A percentile compares a stretch with the other conserved stretches of the same genome.
Conservation (phyloP, 768 basidiomycete genomes). For the Gautieria morchelliformis region DNA sequence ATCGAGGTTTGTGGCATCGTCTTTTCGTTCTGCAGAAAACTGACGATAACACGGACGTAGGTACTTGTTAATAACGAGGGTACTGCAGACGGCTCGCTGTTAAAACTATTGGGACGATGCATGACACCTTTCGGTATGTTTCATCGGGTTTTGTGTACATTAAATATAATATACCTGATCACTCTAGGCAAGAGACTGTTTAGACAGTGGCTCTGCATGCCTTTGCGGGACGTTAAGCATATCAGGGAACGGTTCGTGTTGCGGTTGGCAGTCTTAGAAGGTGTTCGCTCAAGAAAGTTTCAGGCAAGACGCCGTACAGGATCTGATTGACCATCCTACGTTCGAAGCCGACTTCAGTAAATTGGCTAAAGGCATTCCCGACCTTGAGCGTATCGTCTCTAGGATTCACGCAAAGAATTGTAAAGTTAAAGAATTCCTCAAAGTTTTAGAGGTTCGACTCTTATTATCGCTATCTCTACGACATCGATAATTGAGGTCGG, state of each 20-base stretch:
- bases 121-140: conserved; percentile 81
- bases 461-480: neutral
- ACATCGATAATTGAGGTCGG: conserved; percentile 2
- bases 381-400: conserved; percentile 88
- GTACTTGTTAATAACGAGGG: conserved; percentile 90
- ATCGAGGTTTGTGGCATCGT: conserved; percentile 53
- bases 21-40: neutral
- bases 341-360: conserved; percentile 71
- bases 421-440: conserved; percentile 79
- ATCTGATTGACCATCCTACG: conserved; percentile 69
- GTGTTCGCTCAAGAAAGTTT: neutral
- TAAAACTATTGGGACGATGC: conserved; percentile 75
- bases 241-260: conserved; percentile 75
- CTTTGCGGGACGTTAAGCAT: conserved; percentile 66
- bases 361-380: conserved; percentile 75
- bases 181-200: conserved; percentile 81
- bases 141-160: neutral
- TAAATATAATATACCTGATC: neutral
- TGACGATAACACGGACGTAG: conserved; percentile 26
- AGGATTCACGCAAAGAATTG: conserved; percentile 91
- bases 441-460: conserved; percentile 58
- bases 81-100: conserved; percentile 80
- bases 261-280: neutral
- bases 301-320: conserved; percentile 91
- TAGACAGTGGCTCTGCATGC: conserved; percentile 94